Conservation (phyloP, 768 basidiomycete species). For the Suillus americanus region DNA sequence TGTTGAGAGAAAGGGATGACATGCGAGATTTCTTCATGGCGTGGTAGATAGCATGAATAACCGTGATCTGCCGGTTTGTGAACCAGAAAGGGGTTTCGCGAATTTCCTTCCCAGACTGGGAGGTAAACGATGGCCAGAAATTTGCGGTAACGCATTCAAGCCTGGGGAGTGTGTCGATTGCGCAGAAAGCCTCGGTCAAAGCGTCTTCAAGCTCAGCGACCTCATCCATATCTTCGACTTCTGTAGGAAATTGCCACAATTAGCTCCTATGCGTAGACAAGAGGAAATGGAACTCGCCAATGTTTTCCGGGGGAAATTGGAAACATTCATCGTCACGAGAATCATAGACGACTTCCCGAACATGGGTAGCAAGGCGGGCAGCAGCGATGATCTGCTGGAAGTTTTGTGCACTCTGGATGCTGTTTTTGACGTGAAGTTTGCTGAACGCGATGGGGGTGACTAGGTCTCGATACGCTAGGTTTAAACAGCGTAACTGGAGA, state of each 20-base stretch:
- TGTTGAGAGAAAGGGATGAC: constrained; percentile 25
- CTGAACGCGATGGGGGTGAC: constrained; percentile 26
- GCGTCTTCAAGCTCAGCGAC: constrained; percentile 32
- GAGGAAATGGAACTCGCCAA: constrained; percentile 9
- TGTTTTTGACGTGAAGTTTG: constrained; percentile 24
- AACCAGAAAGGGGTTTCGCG: constrained; percentile 33
- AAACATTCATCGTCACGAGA: constrained; percentile 25
- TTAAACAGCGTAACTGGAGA: constrained; percentile 27
- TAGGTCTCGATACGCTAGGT: constrained; percentile 23
- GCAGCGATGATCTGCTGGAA: constrained; percentile 21
- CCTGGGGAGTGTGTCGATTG: constrained; percentile 19
- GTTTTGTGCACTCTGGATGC: constrained; percentile 26
- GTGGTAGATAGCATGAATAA: constrained; percentile 25
- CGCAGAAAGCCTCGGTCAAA: constrained; percentile 26
- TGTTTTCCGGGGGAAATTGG: constrained; percentile 17
- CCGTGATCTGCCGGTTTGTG: constrained; percentile 25
- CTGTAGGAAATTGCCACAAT: constrained; percentile 10
- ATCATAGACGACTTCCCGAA: constrained; percentile 31
- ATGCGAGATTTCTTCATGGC: constrained; percentile 20
- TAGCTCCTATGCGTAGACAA: background rate
- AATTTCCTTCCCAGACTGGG: constrained; percentile 21
- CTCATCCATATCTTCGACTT: constrained; percentile 25
- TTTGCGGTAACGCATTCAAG: constrained; percentile 24
- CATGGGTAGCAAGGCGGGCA: constrained; percentile 21
- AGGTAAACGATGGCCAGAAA: constrained; percentile 32